A percentile compares a stretch with the other conserved stretches of the same genome.
These are phyloP conservation scores for Cystofilobasidium capitatum DNA, from an alignment of 768 basidiomycete species.

Conservation along the genomic window DNA sequence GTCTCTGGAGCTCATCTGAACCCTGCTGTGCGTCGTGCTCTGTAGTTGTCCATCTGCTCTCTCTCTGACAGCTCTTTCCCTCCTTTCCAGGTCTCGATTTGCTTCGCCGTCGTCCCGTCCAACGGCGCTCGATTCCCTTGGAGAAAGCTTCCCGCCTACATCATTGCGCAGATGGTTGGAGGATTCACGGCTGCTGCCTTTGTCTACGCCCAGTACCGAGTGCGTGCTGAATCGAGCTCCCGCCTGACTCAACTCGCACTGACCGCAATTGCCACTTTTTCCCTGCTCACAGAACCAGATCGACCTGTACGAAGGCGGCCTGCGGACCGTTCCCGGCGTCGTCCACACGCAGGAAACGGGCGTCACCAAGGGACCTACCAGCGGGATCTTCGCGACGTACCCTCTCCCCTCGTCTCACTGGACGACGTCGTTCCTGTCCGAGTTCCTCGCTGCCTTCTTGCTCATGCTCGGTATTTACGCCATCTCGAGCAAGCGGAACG, in stretches of 20 bases:
- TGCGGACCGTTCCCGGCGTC: slow-evolving; percentile 12
- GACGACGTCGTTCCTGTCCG: slow-evolving; percentile 15
- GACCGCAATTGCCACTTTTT: neutral
- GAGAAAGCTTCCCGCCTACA: slow-evolving; percentile 17
- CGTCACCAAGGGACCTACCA: slow-evolving; percentile 9
- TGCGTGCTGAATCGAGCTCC: no score
- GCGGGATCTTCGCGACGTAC: slow-evolving; percentile 26
- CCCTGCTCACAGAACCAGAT: slow-evolving; percentile 17
- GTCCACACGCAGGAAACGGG: neutral
- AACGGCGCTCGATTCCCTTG: slow-evolving; percentile 20
- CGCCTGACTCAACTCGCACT: neutral
- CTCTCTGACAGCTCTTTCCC: neutral
- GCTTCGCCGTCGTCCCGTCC: slow-evolving; percentile 9
- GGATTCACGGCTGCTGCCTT: slow-evolving; percentile 25
- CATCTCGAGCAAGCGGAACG: slow-evolving; percentile 20
- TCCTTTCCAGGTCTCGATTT: slow-evolving; percentile 17
- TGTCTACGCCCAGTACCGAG: slow-evolving; percentile 16
- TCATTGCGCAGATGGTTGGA: slow-evolving; percentile 22
- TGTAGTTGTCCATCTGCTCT: neutral
- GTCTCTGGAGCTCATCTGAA: slow-evolving; percentile 25
- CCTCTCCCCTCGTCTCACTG: slow-evolving; percentile 8
- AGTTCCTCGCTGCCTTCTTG: slow-evolving; percentile 9
- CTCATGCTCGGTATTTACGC: slow-evolving; percentile 26
- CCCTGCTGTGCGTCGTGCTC: slow-evolving; percentile 19
- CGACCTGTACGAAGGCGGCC: slow-evolving; percentile 9